A percentile compares a stretch with the other conserved stretches of the same genome.
phyloP scores from a whole-genome alignment of 768 basidiomycete species.

The Psilocybe azurescens region DNA sequence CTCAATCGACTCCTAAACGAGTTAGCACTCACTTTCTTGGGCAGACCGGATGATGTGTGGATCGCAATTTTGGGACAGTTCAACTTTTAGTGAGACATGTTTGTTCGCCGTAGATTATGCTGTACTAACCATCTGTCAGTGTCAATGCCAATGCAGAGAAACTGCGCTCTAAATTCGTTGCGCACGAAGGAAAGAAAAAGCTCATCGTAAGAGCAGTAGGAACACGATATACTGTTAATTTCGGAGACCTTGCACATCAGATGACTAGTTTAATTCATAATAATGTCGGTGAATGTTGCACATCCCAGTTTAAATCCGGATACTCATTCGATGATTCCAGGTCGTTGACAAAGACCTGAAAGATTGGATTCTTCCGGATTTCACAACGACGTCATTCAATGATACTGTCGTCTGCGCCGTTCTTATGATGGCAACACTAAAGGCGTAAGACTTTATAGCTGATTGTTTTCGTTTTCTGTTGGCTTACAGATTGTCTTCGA shows the following conservation, averaged over 20 bases:
- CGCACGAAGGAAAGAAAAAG: slow-evolving; percentile 35
- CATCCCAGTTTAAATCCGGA: background rate
- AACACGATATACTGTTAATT: slow-evolving; percentile 27
- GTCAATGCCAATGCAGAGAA: slow-evolving; percentile 25
- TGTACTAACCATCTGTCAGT: background rate
- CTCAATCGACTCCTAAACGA: no score
- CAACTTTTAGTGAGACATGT: slow-evolving; percentile 30
- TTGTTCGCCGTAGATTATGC: slow-evolving; percentile 17
- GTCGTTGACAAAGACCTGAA: slow-evolving; percentile 21
- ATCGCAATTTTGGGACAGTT: slow-evolving; percentile 42
- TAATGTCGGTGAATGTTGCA: background rate
- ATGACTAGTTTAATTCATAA: background rate
- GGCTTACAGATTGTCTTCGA: background rate
- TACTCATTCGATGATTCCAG: background rate
- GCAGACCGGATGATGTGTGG: slow-evolving; percentile 52
- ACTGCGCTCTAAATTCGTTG: slow-evolving; percentile 35
- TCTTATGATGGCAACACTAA: slow-evolving; percentile 24
- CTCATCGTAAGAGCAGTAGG: slow-evolving; percentile 27
- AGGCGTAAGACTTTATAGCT: slow-evolving; percentile 7
- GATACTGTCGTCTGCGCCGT: slow-evolving; percentile 23
- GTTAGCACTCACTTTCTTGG: background rate
- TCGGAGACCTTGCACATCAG: background rate
- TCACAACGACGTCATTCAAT: slow-evolving; percentile 21
- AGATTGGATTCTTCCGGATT: slow-evolving; percentile 23
- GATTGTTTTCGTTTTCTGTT: background rate